Evolutionary conservation across 2,329 filamentous ascomycete genomes (phyloP).

Genomic region (Lithohypha guttulata): DNA sequence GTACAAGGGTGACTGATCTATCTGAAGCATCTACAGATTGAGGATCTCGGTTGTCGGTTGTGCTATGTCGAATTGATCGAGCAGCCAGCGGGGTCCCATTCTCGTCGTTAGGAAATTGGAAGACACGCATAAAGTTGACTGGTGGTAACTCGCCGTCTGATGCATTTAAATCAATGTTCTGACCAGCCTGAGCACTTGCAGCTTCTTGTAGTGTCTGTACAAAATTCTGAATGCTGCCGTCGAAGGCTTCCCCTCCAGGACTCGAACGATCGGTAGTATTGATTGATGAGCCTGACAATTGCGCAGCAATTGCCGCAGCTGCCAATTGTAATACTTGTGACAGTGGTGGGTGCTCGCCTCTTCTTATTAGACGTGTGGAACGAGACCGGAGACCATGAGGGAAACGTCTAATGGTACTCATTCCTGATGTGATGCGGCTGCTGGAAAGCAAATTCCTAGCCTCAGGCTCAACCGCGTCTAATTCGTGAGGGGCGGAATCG

Average conservation of each 20-base stretch:
- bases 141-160: constrained; percentile 40
- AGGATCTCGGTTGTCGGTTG: constrained; percentile 31
- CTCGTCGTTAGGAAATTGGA: constrained; percentile 51
- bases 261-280: constrained; percentile 46
- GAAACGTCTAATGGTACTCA: constrained; percentile 29
- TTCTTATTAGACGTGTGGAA: constrained; percentile 41
- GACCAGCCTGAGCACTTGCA: constrained; percentile 44
- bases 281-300: constrained; percentile 51
- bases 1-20: constrained; percentile 57
- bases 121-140: constrained; percentile 59
- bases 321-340: constrained; percentile 53
- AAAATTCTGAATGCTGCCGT: constrained; percentile 53
- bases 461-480: constrained; percentile 33
- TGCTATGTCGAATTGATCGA: constrained; percentile 22
- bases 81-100: constrained; percentile 22
- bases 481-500: constrained; percentile 30
- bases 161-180: constrained; percentile 28
- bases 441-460: constrained; percentile 24
- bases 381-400: constrained; percentile 40
- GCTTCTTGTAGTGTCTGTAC: constrained; percentile 53
- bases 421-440: constrained; percentile 24
- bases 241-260: constrained; percentile 44
- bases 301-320: constrained; percentile 53
- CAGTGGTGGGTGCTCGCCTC: constrained; percentile 52
- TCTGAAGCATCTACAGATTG: constrained; percentile 37